Conservation (phyloP, 2,329 filamentous ascomycete species). For the Colletotrichum sp. region DNA sequence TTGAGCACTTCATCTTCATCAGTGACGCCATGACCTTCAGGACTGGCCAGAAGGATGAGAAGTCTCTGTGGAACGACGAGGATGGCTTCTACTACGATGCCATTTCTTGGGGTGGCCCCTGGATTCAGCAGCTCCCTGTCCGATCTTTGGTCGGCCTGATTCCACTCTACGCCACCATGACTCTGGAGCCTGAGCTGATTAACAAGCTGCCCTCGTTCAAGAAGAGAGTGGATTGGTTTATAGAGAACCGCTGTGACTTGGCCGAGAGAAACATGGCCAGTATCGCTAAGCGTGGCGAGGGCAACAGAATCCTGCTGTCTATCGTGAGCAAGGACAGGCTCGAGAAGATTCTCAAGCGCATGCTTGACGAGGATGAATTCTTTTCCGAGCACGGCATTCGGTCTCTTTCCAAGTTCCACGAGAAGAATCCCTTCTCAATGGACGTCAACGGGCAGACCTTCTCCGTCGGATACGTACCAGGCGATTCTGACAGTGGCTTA, state of each 20-base stretch:
- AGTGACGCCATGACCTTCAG: conserved; percentile 95
- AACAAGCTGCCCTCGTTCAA: conserved; percentile 93
- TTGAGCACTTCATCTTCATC: conserved; percentile 98
- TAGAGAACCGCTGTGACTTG: conserved; percentile 84
- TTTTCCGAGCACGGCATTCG: conserved; percentile 89
- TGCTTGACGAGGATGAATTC: conserved; percentile 95
- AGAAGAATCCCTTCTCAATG: conserved; percentile 91
- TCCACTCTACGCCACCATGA: conserved; percentile 89
- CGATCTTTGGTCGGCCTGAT: conserved; percentile 93
- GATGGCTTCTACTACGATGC: conserved; percentile 99
- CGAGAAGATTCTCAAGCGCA: conserved; percentile 84
- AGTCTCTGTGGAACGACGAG: conserved; percentile 94
- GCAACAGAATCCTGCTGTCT: conserved; percentile 83
- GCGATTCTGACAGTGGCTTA: conserved; percentile 94
- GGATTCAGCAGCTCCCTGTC: conserved; percentile 90
- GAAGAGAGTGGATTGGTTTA: conserved; percentile 92
- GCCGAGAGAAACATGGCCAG: conserved; percentile 94
- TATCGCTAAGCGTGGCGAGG: conserved; percentile 89
- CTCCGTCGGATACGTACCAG: conserved; percentile 86
- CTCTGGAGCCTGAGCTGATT: conserved; percentile 91
- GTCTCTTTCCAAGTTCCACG: conserved; percentile 90
- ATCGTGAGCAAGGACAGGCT: conserved; percentile 94
- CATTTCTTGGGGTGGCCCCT: conserved; percentile 94
- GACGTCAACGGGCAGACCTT: conserved; percentile 92
- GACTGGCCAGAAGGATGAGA: conserved; percentile 71